Base-by-base conservation (phyloP, 352 stramenopile species). In the Pythium apleroticum region DNA sequence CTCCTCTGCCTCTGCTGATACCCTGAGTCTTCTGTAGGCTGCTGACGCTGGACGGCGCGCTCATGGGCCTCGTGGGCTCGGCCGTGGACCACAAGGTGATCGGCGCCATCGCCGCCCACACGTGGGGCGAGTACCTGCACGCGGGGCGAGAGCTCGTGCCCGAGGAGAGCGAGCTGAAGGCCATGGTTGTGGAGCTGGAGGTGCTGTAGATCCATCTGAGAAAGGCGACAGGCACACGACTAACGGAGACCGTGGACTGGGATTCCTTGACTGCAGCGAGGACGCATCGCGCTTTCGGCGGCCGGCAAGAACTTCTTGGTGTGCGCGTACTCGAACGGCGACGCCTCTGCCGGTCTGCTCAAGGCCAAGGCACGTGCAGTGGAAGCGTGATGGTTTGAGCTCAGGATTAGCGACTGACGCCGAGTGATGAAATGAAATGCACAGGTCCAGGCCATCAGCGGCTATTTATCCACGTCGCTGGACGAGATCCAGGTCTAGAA, bases 1-100 rank as follows among this genome's bases (percentile, higher is more conserved):
- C 25, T 1, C 12, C 27, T 48, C 28, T 60, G n/a, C n/a, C n/a
- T 22, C 43, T 20, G 1, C 46, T 6, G 19, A 22, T n/a, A n/a
- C n/a, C n/a, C 30, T 31, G 9, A 0, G 14, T 56, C 33, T n/a
- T 62, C 1, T 55, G 28, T 60, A 94, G 86, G 75, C 73, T 96
- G 17, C 80, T 91, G 85, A 96, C 87, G 31, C 68, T 94, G 31
- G 87, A 96, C 50, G 87, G 87, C 20, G 84, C 87, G n/a, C 74
- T 96, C 54, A 86, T 96, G 63, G 82, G 87, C 11, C 84, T 85
- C 12, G 84, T 91, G 10, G 84, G 87, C 7, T 68, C 77, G 53
- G 77, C 63, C 54, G 79, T 90, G 20, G 88, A 96, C 56, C 77
- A 90, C 72, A 96, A 96, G 54, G 88, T 96, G 35, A 80, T 96